These are phyloP conservation scores for Porodaedalea pini DNA, from an alignment of 1,284 basidiomycete genomes.

Conservation along the genomic window DNA sequence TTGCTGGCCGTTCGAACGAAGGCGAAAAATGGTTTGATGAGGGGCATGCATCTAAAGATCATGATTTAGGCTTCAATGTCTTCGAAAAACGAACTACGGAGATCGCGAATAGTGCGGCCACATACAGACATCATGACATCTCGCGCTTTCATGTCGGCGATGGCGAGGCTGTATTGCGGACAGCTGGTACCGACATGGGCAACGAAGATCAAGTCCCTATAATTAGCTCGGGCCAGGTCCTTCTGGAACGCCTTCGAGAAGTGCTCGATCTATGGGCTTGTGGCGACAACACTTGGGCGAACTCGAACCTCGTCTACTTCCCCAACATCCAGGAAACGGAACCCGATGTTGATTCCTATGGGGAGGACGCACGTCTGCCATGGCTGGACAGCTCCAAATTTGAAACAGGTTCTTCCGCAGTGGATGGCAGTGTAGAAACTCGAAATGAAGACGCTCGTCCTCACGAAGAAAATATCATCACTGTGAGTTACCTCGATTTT, in stretches of 20 bases:
- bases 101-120: background rate
- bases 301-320: conserved; percentile 14
- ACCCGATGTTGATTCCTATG: background rate
- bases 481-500: background rate
- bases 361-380: background rate
- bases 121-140: background rate
- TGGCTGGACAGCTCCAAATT: background rate
- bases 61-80: background rate
- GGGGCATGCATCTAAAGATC: background rate
- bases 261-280: conserved; percentile 6
- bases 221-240: conserved; percentile 6
- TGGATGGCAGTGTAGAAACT: background rate
- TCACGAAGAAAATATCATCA: background rate
- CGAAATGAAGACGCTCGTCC: background rate
- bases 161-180: background rate
- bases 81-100: background rate
- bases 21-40: background rate
- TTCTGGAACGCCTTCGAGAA: conserved; percentile 14
- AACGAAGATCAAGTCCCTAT: background rate
- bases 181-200: background rate
- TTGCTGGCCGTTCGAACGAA: background rate
- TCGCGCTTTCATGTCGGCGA: background rate
- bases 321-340: background rate
- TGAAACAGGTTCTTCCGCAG: background rate
- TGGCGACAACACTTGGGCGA: conserved; percentile 5